Evolutionary conservation across 176 grass and related monocot genomes (phyloP).

Genomic region (Eleusine indica): DNA sequence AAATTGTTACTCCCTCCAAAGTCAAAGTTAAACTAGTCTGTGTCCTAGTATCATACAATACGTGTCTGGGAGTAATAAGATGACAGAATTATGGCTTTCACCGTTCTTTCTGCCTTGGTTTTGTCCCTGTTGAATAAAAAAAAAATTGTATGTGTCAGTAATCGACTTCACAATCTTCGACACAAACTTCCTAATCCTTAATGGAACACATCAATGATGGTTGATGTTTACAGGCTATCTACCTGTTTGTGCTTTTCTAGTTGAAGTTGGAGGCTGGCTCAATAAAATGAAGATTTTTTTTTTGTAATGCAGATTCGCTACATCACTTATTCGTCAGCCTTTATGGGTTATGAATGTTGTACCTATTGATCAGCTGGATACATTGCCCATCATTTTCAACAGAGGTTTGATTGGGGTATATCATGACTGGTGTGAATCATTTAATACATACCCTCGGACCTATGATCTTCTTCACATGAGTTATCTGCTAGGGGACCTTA

Average conservation of each 20-base stretch:
- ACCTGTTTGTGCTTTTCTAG: conserved; percentile 21
- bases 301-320: conserved; percentile 69
- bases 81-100: not conserved
- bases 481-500: conserved; percentile 66
- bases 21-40: not conserved
- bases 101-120: conserved; percentile 1
- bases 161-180: not conserved
- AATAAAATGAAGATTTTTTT: conserved; percentile 36
- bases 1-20: not conserved
- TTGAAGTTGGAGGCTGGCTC: not conserved
- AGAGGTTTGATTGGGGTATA: conserved; percentile 94
- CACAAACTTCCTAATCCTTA: not conserved
- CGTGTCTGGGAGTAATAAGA: not conserved
- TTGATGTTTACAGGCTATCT: not conserved
- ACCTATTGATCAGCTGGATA: conserved; percentile 63
- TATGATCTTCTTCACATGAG: conserved; percentile 90
- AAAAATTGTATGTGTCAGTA: conserved; percentile 9
- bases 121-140: conserved; percentile 19
- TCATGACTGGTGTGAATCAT: conserved; percentile 96
- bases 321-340: conserved; percentile 65
- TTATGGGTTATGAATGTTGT: conserved; percentile 97
- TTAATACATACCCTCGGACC: conserved; percentile 92
- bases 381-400: conserved; percentile 76
- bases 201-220: not conserved
- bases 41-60: not conserved